Evolutionary conservation across 495 filamentous ascomycete genomes (phyloP), one percentile per base, ranked within the genome.

Genomic region (Zalerion maritima): DNA sequence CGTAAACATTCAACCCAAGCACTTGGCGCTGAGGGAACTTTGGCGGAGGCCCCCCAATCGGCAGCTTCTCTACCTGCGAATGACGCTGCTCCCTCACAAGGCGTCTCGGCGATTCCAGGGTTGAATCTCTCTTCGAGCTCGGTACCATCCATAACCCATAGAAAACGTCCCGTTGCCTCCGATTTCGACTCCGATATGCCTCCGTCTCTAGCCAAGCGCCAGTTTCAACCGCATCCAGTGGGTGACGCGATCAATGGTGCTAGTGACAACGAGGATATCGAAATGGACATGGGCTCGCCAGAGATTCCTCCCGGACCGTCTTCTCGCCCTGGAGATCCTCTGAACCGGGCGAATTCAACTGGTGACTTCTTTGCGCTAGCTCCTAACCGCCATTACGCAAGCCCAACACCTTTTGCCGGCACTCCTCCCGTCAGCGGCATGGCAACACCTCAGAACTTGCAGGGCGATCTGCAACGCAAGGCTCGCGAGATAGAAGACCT

Each of bases 91-190:
- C n/a, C n/a, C n/a, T n/a, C n/a, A n/a, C n/a, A n/a, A n/a, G n/a
- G n/a, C 11, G 21, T 23, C 21, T 8, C 21, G 8, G 8, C 21
- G 21, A 23, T 23, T 23, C 21, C 21, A 8, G 21, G 21, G 21
- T 12, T 23, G 21, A 23, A 23, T 23, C 21, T 23, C 21, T 28
- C 13, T 13, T 28, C 25, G 10, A 28, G 13, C 15, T 10, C 25
- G 15, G 12, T n/a, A 6, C 6, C 12, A 8, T 8, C 29, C 40
- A n/a, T 27, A 37, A 15, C 43, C 20, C 54, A 60, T 29, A 69
- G 77, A 12, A 93, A 93, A 50, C 75, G 86, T 13, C 82, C 81
- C n/a, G 78, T 80, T 24, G 84, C 85, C 20, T 67, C 81, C 9
- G 85, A 92, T 45, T 86, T 92, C 38, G 72, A 75, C 29, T 61